Percentiles rank a stretch among this genome's conserved stretches.
Evolutionary conservation across 805 yeast species (phyloP).

Genomic region (Kazachstania kunashirensis): DNA sequence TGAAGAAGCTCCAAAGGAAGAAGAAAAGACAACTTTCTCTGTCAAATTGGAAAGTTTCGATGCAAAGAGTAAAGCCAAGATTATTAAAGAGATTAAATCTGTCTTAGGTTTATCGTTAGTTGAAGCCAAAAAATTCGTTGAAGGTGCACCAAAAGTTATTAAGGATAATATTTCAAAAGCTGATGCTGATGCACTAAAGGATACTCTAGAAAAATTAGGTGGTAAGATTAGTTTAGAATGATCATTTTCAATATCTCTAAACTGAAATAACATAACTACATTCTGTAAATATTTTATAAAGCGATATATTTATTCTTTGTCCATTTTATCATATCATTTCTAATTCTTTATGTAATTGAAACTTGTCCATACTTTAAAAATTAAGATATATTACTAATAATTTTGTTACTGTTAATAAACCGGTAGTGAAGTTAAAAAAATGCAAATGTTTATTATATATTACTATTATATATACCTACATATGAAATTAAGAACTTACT

Average conservation of each 20-base stretch:
- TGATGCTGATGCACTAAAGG: constrained; percentile 94
- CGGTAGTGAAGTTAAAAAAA: too few relatives aligned
- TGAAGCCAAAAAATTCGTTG: constrained; percentile 96
- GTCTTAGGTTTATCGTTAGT: constrained; percentile 86
- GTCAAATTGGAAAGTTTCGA: constrained; percentile 90
- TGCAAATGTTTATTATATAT: too few relatives aligned
- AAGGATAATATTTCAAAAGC: constrained; percentile 95
- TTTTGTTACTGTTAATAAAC: too few relatives aligned
- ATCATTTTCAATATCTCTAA: constrained; percentile 4
- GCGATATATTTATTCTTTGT: too few relatives aligned
- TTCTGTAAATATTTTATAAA: too few relatives aligned
- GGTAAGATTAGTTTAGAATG: constrained; percentile 88
- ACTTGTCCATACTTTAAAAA: too few relatives aligned
- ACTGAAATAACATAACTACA: too few relatives aligned
- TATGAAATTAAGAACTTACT: too few relatives aligned
- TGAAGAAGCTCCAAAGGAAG: constrained; percentile 65
- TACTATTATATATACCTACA: too few relatives aligned
- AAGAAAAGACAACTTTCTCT: constrained; percentile 88
- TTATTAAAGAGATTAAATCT: constrained; percentile 92
- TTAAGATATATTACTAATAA: too few relatives aligned
- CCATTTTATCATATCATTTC: too few relatives aligned
- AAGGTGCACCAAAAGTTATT: constrained; percentile 90
- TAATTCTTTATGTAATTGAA: too few relatives aligned
- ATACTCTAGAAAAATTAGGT: constrained; percentile 87
- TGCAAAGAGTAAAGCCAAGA: constrained; percentile 91